Evolutionary conservation across 306 rosid species (phyloP).

Genomic region (Prunus persica): Prunus_persica_NCBIv2 NC_034009.1:39283001-39283500

Average conservation of each 20-base stretch:
- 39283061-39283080: slow-evolving; percentile 62
- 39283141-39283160: slow-evolving; percentile 77
- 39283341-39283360: slow-evolving; percentile 78
- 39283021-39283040: slow-evolving; percentile 85
- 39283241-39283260: background rate
- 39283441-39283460: slow-evolving; percentile 85
- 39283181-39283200: slow-evolving; percentile 13
- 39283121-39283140: slow-evolving; percentile 28
- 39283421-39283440: slow-evolving; percentile 67
- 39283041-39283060: slow-evolving; percentile 86
- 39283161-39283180: slow-evolving; percentile 16
- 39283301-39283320: slow-evolving; percentile 3
- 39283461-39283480: slow-evolving; percentile 99
- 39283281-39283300: background rate
- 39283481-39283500: slow-evolving; percentile 83
- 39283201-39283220: background rate
- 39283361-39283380: slow-evolving; percentile 82
- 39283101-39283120: slow-evolving; percentile 72
- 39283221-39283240: background rate
- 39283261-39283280: too few relatives aligned
- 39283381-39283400: slow-evolving; percentile 95
- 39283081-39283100: slow-evolving; percentile 86
- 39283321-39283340: slow-evolving; percentile 44
- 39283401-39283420: slow-evolving; percentile 91
- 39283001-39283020: slow-evolving; percentile 97